phyloP scores from a whole-genome alignment of 2,329 filamentous ascomycete genomes.

The Salinomyces thailandicus region DNA sequence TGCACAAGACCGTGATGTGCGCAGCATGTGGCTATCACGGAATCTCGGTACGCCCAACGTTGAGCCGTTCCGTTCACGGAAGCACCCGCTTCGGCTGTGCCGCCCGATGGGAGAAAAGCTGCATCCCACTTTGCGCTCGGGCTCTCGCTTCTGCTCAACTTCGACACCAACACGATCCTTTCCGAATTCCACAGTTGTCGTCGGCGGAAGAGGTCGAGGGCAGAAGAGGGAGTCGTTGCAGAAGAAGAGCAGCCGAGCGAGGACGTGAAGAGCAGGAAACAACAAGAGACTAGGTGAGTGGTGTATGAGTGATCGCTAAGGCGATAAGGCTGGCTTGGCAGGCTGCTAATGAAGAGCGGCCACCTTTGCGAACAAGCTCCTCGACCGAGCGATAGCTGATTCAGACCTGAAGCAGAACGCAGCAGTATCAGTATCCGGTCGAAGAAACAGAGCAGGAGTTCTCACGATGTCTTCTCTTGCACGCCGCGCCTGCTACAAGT shows the following conservation, averaged over 20 bases:
- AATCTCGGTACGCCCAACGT: neutral
- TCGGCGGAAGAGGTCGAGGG: conserved; percentile 1
- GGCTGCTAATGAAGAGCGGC: too few relatives aligned
- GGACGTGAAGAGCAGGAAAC: neutral
- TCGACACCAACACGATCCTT: neutral
- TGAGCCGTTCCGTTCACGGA: neutral
- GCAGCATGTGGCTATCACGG: too few relatives aligned
- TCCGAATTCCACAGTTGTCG: neutral
- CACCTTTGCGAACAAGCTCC: too few relatives aligned
- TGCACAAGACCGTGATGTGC: too few relatives aligned
- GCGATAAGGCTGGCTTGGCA: too few relatives aligned
- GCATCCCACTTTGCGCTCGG: neutral
- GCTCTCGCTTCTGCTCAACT: neutral
- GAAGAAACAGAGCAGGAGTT: neutral
- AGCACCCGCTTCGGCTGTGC: neutral
- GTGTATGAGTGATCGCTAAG: too few relatives aligned
- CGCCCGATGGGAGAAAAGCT: conserved; percentile 1
- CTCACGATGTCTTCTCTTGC: conserved; percentile 40
- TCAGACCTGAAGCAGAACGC: too few relatives aligned
- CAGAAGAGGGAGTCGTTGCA: conserved; percentile 1
- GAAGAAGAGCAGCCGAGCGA: neutral
- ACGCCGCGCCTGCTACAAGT: conserved; percentile 45
- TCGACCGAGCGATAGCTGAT: too few relatives aligned
- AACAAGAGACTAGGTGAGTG: neutral
- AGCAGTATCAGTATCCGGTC: neutral